Evolutionary conservation across 2,329 filamentous ascomycete genomes (phyloP).

Genomic region (Microsporum audouinii): DNA sequence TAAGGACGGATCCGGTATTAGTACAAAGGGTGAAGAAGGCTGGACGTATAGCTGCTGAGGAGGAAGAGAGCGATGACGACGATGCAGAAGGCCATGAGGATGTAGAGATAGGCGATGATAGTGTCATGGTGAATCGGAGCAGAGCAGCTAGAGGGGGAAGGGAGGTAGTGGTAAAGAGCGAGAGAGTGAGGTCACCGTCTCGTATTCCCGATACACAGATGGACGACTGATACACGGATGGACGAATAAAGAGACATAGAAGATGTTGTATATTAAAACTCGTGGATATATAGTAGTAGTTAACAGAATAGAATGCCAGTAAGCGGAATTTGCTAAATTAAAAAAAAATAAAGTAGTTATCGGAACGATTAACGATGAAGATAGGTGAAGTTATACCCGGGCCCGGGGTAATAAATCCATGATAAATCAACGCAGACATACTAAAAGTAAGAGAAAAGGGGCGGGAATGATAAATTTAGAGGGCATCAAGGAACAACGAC

Average conservation of each 20-base stretch:
- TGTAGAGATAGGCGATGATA: constrained; percentile 16
- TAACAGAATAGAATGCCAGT: background rate
- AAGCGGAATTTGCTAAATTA: background rate
- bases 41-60: constrained; percentile 19
- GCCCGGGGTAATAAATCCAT: background rate
- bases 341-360: background rate
- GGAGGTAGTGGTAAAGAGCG: constrained; percentile 8
- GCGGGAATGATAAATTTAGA: background rate
- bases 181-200: background rate
- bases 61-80: constrained; percentile 23
- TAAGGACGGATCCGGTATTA: constrained; percentile 32
- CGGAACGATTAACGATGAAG: background rate
- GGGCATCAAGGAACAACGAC: background rate
- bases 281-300: background rate
- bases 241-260: background rate
- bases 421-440: background rate
- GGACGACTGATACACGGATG: background rate
- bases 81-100: constrained; percentile 24
- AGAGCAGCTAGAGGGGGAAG: constrained; percentile 12
- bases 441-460: background rate
- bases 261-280: too few species aligned
- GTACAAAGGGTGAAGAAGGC: constrained; percentile 29
- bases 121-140: constrained; percentile 7
- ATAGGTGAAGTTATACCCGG: background rate
- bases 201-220: background rate